Evolutionary conservation across 2,329 filamentous ascomycete genomes (phyloP).

Genomic region (Dendryphion nanum): DNA sequence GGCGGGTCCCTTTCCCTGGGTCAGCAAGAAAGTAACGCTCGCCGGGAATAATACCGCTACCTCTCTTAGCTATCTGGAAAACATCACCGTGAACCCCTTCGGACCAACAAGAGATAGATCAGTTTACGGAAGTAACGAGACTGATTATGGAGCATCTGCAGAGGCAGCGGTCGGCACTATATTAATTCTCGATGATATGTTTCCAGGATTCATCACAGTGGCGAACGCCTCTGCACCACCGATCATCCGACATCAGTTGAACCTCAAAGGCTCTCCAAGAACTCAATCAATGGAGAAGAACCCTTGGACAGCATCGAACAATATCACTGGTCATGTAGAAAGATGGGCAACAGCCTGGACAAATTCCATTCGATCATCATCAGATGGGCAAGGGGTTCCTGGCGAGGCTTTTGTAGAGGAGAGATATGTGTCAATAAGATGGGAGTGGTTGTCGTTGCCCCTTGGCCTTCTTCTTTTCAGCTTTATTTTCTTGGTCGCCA

Average conservation of each 20-base stretch:
- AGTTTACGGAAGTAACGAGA: no score
- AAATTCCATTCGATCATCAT: conserved; percentile 15
- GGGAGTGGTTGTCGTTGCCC: conserved; percentile 24
- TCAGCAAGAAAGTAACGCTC: background rate
- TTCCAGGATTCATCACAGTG: no score
- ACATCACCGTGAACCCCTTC: conserved; percentile 7
- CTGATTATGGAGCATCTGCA: no score
- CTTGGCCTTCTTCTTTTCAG: conserved; percentile 13
- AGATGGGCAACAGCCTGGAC: conserved; percentile 17
- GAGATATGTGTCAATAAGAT: conserved; percentile 21
- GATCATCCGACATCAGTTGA: no score
- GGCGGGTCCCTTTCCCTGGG: conserved; percentile 6
- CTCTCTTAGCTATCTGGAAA: conserved; percentile 5
- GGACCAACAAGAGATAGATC: background rate
- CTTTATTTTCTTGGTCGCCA: conserved; percentile 17
- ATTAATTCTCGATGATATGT: conserved; percentile 4
- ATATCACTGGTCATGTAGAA: conserved; percentile 16
- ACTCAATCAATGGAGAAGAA: conserved; percentile 1
- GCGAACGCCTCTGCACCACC: no score
- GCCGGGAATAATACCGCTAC: background rate
- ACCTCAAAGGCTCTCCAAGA: no score
- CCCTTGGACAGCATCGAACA: conserved; percentile 1
- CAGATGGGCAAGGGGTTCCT: conserved; percentile 8
- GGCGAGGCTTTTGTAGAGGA: conserved; percentile 10
- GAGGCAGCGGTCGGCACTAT: background rate